These are phyloP conservation scores for Ustanciosporium gigantosporum DNA, from an alignment of 1,284 basidiomycete species.

Conservation along the genomic window DNA sequence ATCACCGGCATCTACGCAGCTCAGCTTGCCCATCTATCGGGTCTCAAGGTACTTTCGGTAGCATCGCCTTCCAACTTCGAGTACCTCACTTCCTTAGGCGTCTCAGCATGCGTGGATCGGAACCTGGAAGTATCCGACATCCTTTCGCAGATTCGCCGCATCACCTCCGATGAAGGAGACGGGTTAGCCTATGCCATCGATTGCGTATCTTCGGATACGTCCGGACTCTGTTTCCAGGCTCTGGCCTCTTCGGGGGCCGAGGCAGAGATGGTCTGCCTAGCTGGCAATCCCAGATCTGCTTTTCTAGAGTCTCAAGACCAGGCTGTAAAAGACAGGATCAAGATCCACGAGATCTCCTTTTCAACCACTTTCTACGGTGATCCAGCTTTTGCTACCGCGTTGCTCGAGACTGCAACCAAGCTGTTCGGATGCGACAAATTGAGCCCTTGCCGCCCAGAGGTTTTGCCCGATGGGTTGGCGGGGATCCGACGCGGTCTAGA, in stretches of 20 bases:
- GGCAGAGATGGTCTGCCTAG: slow-evolving; percentile 41
- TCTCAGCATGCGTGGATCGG: slow-evolving; percentile 41
- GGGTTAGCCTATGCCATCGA: slow-evolving; percentile 40
- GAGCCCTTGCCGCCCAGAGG: slow-evolving; percentile 23
- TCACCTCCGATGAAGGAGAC: slow-evolving; percentile 3
- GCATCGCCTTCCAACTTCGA: slow-evolving; percentile 45
- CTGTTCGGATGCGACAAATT: slow-evolving; percentile 15
- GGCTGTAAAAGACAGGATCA: slow-evolving; percentile 3
- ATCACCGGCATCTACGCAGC: slow-evolving; percentile 50
- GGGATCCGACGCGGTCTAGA: slow-evolving; percentile 49
- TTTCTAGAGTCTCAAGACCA: slow-evolving; percentile 1
- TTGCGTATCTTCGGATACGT: slow-evolving; percentile 45
- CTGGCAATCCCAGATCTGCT: slow-evolving; percentile 39
- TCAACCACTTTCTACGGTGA: slow-evolving; percentile 51
- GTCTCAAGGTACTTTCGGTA: slow-evolving; percentile 29
- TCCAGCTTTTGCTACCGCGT: slow-evolving; percentile 10
- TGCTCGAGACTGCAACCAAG: slow-evolving; percentile 8
- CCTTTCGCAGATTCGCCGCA: slow-evolving; percentile 15
- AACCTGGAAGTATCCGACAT: slow-evolving; percentile 7
- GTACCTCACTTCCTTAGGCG: slow-evolving; percentile 36
- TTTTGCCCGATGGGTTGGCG: slow-evolving; percentile 45
- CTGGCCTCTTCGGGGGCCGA: not conserved
- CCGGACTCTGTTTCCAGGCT: slow-evolving; percentile 21
- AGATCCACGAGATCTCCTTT: slow-evolving; percentile 49
- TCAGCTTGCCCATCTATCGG: slow-evolving; percentile 38